These are phyloP conservation scores for Ogataea salicorniae DNA, from an alignment of 805 yeast species.

Conservation along the genomic window DNA sequence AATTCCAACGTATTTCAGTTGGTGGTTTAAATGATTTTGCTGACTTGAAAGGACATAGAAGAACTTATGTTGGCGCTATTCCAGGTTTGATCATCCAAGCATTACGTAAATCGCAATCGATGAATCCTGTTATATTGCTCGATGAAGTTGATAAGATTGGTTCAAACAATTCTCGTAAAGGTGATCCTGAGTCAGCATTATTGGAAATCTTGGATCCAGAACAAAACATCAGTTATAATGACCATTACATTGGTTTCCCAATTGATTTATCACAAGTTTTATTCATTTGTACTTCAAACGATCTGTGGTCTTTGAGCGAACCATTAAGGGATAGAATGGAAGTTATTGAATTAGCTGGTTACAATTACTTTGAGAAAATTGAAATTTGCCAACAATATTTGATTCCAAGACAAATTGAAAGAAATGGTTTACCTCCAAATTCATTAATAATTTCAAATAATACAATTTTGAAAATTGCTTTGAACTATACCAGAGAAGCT, in stretches of 20 bases:
- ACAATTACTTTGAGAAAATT: conserved; percentile 71
- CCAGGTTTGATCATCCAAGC: conserved; percentile 81
- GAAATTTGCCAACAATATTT: conserved; percentile 65
- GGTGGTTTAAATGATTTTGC: conserved; percentile 90
- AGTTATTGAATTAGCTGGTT: conserved; percentile 71
- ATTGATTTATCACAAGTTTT: conserved; percentile 75
- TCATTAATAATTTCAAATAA: conserved; percentile 44
- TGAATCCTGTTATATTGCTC: conserved; percentile 77
- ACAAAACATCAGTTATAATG: conserved; percentile 70
- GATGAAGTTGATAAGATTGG: conserved; percentile 77
- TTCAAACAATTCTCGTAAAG: conserved; percentile 30
- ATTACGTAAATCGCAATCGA: conserved; percentile 63
- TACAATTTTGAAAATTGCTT: conserved; percentile 57
- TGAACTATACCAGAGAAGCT: conserved; percentile 74
- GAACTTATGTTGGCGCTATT: conserved; percentile 90
- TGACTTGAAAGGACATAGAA: conserved; percentile 83
- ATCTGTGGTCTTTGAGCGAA: conserved; percentile 60
- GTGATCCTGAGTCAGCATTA: conserved; percentile 88
- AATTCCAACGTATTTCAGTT: conserved; percentile 72
- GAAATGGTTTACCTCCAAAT: conserved; percentile 54
- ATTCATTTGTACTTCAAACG: conserved; percentile 84
- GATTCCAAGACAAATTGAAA: conserved; percentile 66
- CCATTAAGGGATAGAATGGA: conserved; percentile 85
- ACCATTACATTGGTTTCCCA: conserved; percentile 83
- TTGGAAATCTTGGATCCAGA: conserved; percentile 89